Conservation (phyloP, 2,329 filamentous ascomycete species). For the Cylindrodendrum hubeiense region DNA sequence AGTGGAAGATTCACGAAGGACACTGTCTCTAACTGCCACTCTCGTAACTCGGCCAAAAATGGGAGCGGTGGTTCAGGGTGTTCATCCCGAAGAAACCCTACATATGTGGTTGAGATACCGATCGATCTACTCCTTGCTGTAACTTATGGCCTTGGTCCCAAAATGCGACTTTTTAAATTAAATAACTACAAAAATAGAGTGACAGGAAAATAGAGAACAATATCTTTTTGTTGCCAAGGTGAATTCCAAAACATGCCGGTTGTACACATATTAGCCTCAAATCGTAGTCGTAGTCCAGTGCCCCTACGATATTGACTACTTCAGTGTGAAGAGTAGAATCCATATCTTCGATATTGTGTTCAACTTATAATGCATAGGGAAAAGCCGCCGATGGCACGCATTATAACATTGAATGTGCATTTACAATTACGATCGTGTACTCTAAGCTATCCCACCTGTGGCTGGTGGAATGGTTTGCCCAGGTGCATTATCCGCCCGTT, state of each 20-base stretch:
- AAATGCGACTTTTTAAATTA: no score
- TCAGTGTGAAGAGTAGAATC: no score
- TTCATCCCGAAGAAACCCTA: slow-evolving; percentile 1
- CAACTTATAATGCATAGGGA: no score
- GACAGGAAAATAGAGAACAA: not conserved
- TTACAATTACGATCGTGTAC: not conserved
- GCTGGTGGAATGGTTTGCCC: not conserved
- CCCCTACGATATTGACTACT: no score
- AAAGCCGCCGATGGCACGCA: not conserved
- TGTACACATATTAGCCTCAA: not conserved
- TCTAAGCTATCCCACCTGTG: not conserved
- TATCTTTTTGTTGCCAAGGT: not conserved
- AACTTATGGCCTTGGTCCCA: slow-evolving; percentile 11
- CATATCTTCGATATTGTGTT: no score
- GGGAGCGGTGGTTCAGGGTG: slow-evolving; percentile 12
- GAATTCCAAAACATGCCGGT: not conserved
- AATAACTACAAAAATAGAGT: no score
- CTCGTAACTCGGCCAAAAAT: slow-evolving; percentile 18
- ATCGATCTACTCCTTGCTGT: slow-evolving; percentile 1
- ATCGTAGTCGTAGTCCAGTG: no score
- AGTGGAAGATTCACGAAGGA: slow-evolving; percentile 27
- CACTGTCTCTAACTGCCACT: slow-evolving; percentile 19
- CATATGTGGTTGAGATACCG: slow-evolving; percentile 24
- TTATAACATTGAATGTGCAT: not conserved
- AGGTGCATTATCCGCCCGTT: not conserved